phyloP scores from a whole-genome alignment of 2,329 filamentous ascomycete species.

The Nectriaceae sp. region DNA sequence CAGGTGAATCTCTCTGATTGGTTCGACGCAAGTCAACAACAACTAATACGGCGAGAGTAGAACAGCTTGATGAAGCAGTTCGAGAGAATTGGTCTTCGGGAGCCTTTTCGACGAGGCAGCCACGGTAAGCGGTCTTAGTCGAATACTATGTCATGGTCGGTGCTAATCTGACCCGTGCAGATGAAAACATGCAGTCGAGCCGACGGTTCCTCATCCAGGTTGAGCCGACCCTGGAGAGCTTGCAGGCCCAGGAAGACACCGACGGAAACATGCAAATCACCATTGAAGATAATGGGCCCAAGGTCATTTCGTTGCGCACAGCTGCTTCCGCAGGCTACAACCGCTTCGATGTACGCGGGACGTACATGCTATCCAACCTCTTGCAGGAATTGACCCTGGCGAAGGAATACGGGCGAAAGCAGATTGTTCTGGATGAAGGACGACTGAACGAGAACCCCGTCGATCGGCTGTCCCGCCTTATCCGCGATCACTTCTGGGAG shows the following conservation, averaged over 20 bases:
- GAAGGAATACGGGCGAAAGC: slow-evolving; percentile 84
- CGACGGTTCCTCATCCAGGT: slow-evolving; percentile 87
- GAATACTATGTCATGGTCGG: not conserved
- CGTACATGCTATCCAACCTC: slow-evolving; percentile 96
- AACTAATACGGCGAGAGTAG: slow-evolving; percentile 39
- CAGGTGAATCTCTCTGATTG: slow-evolving; percentile 41
- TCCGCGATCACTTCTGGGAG: slow-evolving; percentile 90
- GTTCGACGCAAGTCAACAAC: not conserved
- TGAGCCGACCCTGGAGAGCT: slow-evolving; percentile 75
- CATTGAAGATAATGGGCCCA: slow-evolving; percentile 92
- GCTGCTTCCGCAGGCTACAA: slow-evolving; percentile 84
- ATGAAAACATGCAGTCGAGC: slow-evolving; percentile 67
- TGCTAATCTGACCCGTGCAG: slow-evolving; percentile 43
- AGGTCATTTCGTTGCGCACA: slow-evolving; percentile 83
- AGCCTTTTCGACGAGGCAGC: slow-evolving; percentile 60
- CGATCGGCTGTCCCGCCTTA: slow-evolving; percentile 80
- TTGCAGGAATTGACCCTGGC: slow-evolving; percentile 93
- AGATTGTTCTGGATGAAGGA: slow-evolving; percentile 88
- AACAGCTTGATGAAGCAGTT: slow-evolving; percentile 56
- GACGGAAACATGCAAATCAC: slow-evolving; percentile 97
- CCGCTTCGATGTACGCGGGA: slow-evolving; percentile 88
- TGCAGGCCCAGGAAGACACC: slow-evolving; percentile 86
- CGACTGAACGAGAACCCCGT: slow-evolving; percentile 95
- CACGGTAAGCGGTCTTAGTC: slow-evolving; percentile 47
- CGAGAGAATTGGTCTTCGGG: slow-evolving; percentile 51